These are phyloP conservation scores for Cetraspora pellucida DNA, from an alignment of 192 early-diverging fungal genomes.

Conservation along the genomic window DNA sequence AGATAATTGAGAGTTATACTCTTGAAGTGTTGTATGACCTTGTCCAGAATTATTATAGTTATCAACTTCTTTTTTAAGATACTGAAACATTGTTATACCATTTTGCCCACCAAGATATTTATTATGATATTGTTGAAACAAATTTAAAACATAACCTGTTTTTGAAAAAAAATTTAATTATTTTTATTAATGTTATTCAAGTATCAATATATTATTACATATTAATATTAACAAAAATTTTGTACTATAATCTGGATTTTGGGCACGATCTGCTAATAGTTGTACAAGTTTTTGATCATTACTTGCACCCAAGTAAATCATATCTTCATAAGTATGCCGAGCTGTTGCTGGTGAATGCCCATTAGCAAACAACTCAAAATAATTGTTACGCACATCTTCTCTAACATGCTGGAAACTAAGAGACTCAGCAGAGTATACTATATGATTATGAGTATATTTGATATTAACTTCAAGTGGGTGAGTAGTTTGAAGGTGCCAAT, in stretches of 20 bases:
- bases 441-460: neutral
- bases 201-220: neutral
- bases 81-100: too few species aligned
- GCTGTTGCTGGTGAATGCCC: neutral
- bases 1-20: neutral
- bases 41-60: neutral
- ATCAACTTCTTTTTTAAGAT: neutral
- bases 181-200: too few species aligned
- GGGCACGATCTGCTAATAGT: neutral
- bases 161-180: too few species aligned
- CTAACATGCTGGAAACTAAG: neutral
- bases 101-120: too few species aligned
- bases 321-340: neutral
- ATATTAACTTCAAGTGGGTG: conserved; percentile 18
- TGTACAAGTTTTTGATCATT: neutral
- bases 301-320: neutral
- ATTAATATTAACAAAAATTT: neutral
- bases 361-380: neutral
- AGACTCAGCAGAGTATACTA: conserved; percentile 10
- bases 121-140: too few species aligned
- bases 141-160: too few species aligned
- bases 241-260: neutral
- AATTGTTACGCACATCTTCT: neutral
- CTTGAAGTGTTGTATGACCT: neutral
- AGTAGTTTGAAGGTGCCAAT: neutral